Evolutionary conservation across 2,329 filamentous ascomycete genomes (phyloP).

Genomic region (Cercospora nicotianae): DNA sequence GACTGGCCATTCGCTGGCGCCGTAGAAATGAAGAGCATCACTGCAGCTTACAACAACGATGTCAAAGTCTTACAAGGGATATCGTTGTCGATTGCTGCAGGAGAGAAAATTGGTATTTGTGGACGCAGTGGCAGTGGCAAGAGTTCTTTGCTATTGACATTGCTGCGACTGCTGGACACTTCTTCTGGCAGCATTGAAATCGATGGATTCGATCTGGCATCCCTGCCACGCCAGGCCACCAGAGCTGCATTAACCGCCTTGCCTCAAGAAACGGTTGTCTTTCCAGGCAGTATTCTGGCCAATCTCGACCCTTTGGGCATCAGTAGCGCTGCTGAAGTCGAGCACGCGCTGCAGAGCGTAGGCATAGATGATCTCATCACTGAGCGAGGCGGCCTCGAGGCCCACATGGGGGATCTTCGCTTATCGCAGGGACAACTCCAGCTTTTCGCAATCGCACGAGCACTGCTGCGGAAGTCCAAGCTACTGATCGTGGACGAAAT

Average conservation of each 20-base stretch:
- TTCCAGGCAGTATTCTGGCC: slow-evolving; percentile 49
- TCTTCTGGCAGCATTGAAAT: slow-evolving; percentile 47
- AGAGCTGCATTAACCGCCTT: slow-evolving; percentile 49
- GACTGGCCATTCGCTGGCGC: slow-evolving; percentile 74
- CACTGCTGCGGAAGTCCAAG: slow-evolving; percentile 44
- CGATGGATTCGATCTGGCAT: slow-evolving; percentile 51
- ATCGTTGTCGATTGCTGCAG: slow-evolving; percentile 49
- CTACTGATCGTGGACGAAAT: slow-evolving; percentile 44
- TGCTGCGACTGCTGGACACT: slow-evolving; percentile 53
- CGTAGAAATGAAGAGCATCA: slow-evolving; percentile 69
- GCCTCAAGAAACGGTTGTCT: slow-evolving; percentile 55
- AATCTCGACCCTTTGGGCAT: slow-evolving; percentile 50
- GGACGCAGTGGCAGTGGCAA: slow-evolving; percentile 59
- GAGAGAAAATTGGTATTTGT: slow-evolving; percentile 54
- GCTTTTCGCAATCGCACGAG: slow-evolving; percentile 52
- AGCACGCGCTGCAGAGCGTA: slow-evolving; percentile 49
- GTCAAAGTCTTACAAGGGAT: slow-evolving; percentile 49
- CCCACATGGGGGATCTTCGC: slow-evolving; percentile 36
- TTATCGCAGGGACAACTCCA: slow-evolving; percentile 53
- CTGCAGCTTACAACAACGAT: slow-evolving; percentile 30
- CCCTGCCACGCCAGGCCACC: slow-evolving; percentile 47
- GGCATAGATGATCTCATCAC: slow-evolving; percentile 38
- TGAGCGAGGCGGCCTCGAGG: slow-evolving; percentile 43
- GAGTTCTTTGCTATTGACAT: slow-evolving; percentile 50
- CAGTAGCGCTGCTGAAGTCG: slow-evolving; percentile 44